Conservation (phyloP, 176 grass and related monocot species). For the Guadua angustifolia region DNA sequence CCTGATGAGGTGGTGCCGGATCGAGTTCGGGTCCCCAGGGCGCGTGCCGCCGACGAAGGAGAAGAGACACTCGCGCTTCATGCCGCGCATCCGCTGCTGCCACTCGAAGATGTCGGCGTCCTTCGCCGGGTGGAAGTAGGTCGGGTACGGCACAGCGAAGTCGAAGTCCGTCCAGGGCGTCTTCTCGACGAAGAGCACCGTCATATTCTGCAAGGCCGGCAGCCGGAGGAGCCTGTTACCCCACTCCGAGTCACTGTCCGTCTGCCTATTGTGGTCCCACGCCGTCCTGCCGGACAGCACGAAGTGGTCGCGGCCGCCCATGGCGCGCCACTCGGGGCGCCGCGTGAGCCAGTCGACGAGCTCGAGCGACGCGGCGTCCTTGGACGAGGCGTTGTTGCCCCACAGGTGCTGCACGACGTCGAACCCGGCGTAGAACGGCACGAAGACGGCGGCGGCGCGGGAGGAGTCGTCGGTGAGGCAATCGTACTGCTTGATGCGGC, state of each 20-base stretch:
- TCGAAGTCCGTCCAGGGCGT: constrained; percentile 54
- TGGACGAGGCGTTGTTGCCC: constrained; percentile 56
- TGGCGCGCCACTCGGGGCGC: constrained; percentile 60
- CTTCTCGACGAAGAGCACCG: constrained; percentile 76
- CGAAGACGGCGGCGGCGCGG: constrained; percentile 64
- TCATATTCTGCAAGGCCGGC: constrained; percentile 78
- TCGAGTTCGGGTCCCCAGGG: constrained; percentile 48
- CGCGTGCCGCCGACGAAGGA: constrained; percentile 73
- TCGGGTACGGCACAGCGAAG: constrained; percentile 75
- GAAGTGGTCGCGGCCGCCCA: constrained; percentile 71
- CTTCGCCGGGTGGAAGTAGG: constrained; percentile 76
- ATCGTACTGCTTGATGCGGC: constrained; percentile 62
- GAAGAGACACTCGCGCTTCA: constrained; percentile 56
- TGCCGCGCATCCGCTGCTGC: constrained; percentile 62
- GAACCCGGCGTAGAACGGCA: constrained; percentile 80
- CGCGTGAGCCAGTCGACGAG: constrained; percentile 60
- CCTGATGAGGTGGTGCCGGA: constrained; percentile 68
- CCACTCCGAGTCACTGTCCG: constrained; percentile 62
- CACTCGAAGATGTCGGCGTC: constrained; percentile 59
- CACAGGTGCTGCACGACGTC: constrained; percentile 71
- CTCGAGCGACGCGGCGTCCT: constrained; percentile 54
- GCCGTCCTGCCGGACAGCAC: constrained; percentile 62
- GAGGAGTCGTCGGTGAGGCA: constrained; percentile 71
- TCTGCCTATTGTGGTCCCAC: constrained; percentile 59
- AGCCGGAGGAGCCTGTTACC: constrained; percentile 72